phyloP scores from a whole-genome alignment of 2,329 filamentous ascomycete genomes.

The Fusarium anthophilum region DNA sequence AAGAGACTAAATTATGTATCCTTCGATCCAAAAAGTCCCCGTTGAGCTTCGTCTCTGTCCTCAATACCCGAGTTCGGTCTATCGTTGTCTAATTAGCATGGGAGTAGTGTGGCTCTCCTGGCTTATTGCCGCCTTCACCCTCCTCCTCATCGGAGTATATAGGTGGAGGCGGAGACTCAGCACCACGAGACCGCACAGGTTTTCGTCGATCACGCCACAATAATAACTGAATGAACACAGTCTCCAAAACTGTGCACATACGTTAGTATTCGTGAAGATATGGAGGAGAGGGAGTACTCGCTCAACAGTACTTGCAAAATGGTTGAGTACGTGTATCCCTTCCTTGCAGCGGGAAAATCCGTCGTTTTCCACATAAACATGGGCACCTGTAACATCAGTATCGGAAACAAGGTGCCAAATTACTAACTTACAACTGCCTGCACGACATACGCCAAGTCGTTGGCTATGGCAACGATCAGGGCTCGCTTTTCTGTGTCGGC shows the following conservation, averaged over 20 bases:
- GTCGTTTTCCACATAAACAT: not conserved
- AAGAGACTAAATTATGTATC: not conserved
- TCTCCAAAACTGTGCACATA: not conserved
- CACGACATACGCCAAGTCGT: constrained; percentile 26
- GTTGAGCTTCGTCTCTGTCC: not conserved
- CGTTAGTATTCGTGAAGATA: not conserved
- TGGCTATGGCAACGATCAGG: constrained; percentile 15
- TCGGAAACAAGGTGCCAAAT: no score
- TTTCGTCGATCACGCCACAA: not conserved
- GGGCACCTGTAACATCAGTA: not conserved
- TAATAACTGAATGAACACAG: not conserved
- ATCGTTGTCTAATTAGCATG: not conserved
- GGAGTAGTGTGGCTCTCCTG: not conserved
- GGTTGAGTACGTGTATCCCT: not conserved
- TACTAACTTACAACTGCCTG: constrained; percentile 13
- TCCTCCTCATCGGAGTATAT: not conserved
- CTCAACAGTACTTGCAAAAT: not conserved
- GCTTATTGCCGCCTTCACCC: not conserved
- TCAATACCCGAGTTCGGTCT: no score
- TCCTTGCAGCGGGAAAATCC: not conserved
- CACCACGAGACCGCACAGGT: not conserved
- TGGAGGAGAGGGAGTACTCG: not conserved
- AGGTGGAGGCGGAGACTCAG: not conserved
- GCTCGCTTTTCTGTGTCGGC: constrained; percentile 35
- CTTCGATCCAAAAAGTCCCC: not conserved